Conservation (phyloP, 805 yeast genomes). For the Sugiyamaella mastotermitis region DNA sequence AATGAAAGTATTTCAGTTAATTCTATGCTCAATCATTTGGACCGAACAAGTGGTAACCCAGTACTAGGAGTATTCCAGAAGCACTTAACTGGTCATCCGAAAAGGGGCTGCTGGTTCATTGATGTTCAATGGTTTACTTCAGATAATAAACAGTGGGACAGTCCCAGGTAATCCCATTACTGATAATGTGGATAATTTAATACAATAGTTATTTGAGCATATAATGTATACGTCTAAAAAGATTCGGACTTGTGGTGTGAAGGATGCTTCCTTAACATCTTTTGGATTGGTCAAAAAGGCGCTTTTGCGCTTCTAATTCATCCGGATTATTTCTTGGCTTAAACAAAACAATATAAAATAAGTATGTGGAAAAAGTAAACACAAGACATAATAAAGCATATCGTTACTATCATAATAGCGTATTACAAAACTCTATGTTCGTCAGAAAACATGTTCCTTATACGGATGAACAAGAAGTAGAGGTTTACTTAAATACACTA, state of each 20-base stretch:
- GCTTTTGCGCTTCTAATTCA: constrained; percentile 90
- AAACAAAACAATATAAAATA: constrained; percentile 62
- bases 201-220: constrained; percentile 78
- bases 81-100: constrained; percentile 98
- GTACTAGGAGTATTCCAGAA: constrained; percentile 98
- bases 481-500: constrained; percentile 93
- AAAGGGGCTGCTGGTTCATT: constrained; percentile 99
- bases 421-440: constrained; percentile 85
- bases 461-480: constrained; percentile 76
- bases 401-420: constrained; percentile 92
- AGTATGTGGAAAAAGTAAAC: constrained; percentile 63
- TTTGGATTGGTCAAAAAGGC: constrained; percentile 99
- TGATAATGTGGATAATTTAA: constrained; percentile 80
- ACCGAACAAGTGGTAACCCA: constrained; percentile 97
- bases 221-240: constrained; percentile 92
- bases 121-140: constrained; percentile 99
- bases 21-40: constrained; percentile 89
- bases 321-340: constrained; percentile 90
- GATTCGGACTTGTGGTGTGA: constrained; percentile 91
- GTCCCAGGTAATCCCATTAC: constrained; percentile 99
- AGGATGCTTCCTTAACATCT: constrained; percentile 94
- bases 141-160: constrained; percentile 83
- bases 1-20: constrained; percentile 91
- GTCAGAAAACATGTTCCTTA: constrained; percentile 92
- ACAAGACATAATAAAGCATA: constrained; percentile 84